A percentile compares a stretch with the other conserved stretches of the same genome.
phyloP scores from a whole-genome alignment of 2,329 filamentous ascomycete species.

The Colletotrichum theobromicola region DNA sequence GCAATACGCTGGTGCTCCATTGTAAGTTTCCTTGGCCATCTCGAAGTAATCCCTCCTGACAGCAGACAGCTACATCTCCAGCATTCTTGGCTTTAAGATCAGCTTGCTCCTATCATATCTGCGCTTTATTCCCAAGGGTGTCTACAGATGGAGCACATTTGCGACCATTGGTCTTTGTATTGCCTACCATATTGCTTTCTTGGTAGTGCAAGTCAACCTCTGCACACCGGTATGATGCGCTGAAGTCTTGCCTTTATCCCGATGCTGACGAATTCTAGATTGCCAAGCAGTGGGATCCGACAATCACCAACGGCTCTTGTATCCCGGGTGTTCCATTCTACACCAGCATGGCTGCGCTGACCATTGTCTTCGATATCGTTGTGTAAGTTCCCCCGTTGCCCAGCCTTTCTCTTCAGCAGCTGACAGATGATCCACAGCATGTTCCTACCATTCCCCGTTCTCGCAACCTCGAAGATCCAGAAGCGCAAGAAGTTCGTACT shows the following conservation, averaged over 20 bases:
- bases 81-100: conserved; percentile 52
- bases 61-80: conserved; percentile 39
- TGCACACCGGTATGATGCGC: conserved; percentile 34
- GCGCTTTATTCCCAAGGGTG: conserved; percentile 45
- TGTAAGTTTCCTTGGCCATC: conserved; percentile 29
- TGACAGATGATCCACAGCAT: conserved; percentile 31
- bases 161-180: conserved; percentile 37
- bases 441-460: conserved; percentile 46
- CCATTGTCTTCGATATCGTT: conserved; percentile 44
- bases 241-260: background rate
- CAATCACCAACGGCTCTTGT: conserved; percentile 40
- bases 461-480: conserved; percentile 40
- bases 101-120: conserved; percentile 49
- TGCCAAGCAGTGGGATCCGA: conserved; percentile 46
- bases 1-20: conserved; percentile 47
- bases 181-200: conserved; percentile 43
- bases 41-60: background rate
- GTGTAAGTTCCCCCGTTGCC: conserved; percentile 34
- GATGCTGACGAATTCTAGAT: conserved; percentile 10
- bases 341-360: conserved; percentile 43
- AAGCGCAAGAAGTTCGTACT: conserved; percentile 47
- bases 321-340: conserved; percentile 46
- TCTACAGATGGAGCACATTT: conserved; percentile 38
- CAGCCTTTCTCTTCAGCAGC: background rate
- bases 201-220: conserved; percentile 39